These are phyloP conservation scores for Boletellus deceptivus DNA, from an alignment of 1,284 basidiomycete genomes.

Conservation along the genomic window DNA sequence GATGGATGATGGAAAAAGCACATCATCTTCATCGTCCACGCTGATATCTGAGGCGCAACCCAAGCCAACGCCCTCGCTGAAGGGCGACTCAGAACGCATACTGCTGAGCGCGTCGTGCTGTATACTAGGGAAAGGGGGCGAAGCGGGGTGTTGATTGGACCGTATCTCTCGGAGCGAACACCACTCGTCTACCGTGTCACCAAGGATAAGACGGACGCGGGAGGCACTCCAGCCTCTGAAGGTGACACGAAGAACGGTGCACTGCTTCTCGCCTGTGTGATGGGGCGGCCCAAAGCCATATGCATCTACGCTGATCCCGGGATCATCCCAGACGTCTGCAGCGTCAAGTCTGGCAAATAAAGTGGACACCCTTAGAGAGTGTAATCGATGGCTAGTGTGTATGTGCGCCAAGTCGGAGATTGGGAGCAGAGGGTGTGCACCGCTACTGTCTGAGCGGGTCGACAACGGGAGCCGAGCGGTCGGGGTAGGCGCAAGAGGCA, in stretches of 20 bases:
- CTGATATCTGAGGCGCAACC: slow-evolving; percentile 6
- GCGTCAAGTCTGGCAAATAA: slow-evolving; percentile 66
- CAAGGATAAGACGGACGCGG: slow-evolving; percentile 61
- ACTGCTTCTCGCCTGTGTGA: slow-evolving; percentile 33
- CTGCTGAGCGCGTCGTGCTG: neutral
- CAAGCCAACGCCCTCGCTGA: slow-evolving; percentile 5
- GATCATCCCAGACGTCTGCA: slow-evolving; percentile 59
- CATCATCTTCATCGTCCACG: slow-evolving; percentile 2
- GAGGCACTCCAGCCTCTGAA: slow-evolving; percentile 67
- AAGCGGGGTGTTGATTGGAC: slow-evolving; percentile 2
- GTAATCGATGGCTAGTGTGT: slow-evolving; percentile 51
- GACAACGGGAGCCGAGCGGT: slow-evolving; percentile 60
- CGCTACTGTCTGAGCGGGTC: slow-evolving; percentile 22
- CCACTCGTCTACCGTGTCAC: slow-evolving; percentile 69
- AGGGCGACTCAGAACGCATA: neutral
- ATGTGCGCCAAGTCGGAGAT: slow-evolving; percentile 50
- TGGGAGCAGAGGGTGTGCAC: slow-evolving; percentile 48
- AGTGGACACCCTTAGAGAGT: slow-evolving; percentile 62
- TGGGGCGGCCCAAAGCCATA: slow-evolving; percentile 45
- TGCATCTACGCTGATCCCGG: slow-evolving; percentile 55
- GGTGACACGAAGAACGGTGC: slow-evolving; percentile 62
- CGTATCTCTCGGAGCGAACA: slow-evolving; percentile 62
- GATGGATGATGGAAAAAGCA: slow-evolving; percentile 6
- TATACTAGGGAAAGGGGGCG: neutral
- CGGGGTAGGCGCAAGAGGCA: slow-evolving; percentile 72